These are phyloP conservation scores for Creolimax fragrantissima DNA, from an alignment of 78 protist species.

Conservation along the genomic window DNA sequence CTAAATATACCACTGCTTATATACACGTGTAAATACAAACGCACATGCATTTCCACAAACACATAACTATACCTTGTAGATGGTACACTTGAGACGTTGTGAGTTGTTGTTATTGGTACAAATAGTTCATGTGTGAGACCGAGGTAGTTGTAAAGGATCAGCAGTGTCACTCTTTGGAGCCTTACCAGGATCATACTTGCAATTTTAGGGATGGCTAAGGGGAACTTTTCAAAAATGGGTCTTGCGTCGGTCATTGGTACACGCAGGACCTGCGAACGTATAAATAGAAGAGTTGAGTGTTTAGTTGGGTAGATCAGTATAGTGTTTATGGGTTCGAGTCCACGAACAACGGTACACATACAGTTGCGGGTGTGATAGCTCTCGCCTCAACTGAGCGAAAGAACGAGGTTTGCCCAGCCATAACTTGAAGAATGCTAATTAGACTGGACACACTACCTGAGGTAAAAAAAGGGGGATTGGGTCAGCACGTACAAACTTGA, in stretches of 20 bases:
- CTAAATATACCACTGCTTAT: too few relatives aligned
- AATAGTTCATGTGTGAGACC: background rate
- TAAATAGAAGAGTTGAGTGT: too few relatives aligned
- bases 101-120: background rate
- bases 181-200: background rate
- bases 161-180: constrained; percentile 4
- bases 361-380: background rate
- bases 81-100: too few relatives aligned
- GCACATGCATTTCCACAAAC: too few relatives aligned
- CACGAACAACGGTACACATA: background rate
- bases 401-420: background rate
- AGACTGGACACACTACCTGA: background rate
- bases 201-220: background rate
- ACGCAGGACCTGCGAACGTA: background rate
- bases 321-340: too few relatives aligned
- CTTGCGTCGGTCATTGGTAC: background rate
- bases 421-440: background rate
- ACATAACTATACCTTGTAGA: too few relatives aligned
- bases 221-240: background rate
- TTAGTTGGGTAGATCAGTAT: too few relatives aligned
- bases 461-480: too few relatives aligned
- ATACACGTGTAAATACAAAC: too few relatives aligned
- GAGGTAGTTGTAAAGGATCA: background rate
- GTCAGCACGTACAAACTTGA: too few relatives aligned
- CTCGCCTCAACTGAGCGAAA: background rate